phyloP scores from a whole-genome alignment of 768 basidiomycete genomes.

The Clitopilus hobsonii region DNA sequence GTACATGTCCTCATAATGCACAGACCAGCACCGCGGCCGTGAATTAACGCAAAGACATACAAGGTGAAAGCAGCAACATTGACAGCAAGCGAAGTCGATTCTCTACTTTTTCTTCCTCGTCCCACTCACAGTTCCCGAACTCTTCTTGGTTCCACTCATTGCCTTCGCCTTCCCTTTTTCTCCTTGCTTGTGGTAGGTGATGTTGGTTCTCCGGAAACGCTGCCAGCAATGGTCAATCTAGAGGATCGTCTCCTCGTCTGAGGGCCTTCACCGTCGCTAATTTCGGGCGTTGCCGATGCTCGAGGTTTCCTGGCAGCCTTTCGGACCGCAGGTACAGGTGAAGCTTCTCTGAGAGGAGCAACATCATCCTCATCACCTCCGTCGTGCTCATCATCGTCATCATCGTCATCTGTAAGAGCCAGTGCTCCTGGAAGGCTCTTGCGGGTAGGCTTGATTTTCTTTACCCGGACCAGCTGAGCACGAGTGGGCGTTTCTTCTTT shows the following conservation, averaged over 20 bases:
- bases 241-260: constrained; percentile 41
- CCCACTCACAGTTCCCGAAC: not conserved
- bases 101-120: not conserved
- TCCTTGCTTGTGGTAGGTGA: constrained; percentile 16
- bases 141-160: constrained; percentile 17
- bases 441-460: constrained; percentile 1
- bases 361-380: constrained; percentile 30
- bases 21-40: too few species aligned
- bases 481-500: constrained; percentile 1
- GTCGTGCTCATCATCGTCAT: constrained; percentile 16
- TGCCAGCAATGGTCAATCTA: constrained; percentile 29
- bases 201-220: constrained; percentile 14
- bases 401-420: constrained; percentile 20
- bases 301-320: constrained; percentile 20
- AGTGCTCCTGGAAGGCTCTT: constrained; percentile 19
- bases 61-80: not conserved
- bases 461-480: constrained; percentile 3
- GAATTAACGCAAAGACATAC: too few species aligned
- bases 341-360: constrained; percentile 33
- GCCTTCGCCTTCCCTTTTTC: constrained; percentile 13
- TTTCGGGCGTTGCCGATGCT: constrained; percentile 26
- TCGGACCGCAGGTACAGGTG: constrained; percentile 15
- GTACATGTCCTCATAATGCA: too few species aligned
- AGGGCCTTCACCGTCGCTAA: constrained; percentile 25
- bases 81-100: too few species aligned